Evolutionary conservation across 768 basidiomycete species (phyloP), one percentile per base, ranked within the genome.

Genomic region (Candolleomyces aberdarensis): DNA sequence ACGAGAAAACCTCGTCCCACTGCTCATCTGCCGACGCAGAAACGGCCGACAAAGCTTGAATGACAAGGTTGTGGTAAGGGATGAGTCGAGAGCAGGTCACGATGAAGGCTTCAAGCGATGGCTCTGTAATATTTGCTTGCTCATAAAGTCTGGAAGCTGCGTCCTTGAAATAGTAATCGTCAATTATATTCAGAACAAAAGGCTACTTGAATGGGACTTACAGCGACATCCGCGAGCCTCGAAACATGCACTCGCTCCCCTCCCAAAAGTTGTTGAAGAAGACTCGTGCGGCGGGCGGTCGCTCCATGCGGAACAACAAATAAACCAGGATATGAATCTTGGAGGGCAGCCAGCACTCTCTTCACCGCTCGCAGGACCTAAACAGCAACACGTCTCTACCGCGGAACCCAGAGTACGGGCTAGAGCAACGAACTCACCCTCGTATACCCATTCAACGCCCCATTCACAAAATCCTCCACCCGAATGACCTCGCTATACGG

Each of bases 401-500:
- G 50, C 1, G 1, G 4, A 10, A 43, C 9, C n/a, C 3, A n/a
- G 8, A 4, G 36, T 4, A 5, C 19, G 17, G 1, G 22, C 29
- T 11, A n/a, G 7, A 22, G 17, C 19, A 56, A 31, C 17, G 31
- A 0, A 63, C 70, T 22, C 62, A 78, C 76, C 68, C 74, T 77
- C 13, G 71, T 65, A 60, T 76, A 78, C 2, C 72, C 74, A 0
- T 68, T 61, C 62, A 63, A 68, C 26, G 70, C 68, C 4, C 69
- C 72, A 53, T 67, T 67, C 19, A 74, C 69, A 41, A 78, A 71
- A 63, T 78, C 77, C 31, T 76, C 74, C 41, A 70, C 64, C 56
- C 72, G 69, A 55, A 80, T 44, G n/a, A 77, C 76, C 64, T 80
- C 78, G 57, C 77, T 77, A 61, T 71, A 78, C 3, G 72, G 65